phyloP scores from a whole-genome alignment of 208 protist genomes.

The Blechomonas ayalai region DNA sequence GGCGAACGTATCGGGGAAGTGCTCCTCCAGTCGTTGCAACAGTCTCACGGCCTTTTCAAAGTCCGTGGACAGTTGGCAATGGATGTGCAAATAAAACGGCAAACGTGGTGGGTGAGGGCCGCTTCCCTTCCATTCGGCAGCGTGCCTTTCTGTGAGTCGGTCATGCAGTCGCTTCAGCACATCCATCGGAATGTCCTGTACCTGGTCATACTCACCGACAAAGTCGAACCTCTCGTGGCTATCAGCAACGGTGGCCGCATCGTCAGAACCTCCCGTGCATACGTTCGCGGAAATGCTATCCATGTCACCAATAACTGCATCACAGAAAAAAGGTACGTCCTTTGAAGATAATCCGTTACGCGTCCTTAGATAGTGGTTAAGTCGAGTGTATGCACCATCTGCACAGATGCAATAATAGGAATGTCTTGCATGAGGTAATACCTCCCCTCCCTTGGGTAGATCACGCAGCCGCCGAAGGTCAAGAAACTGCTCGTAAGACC shows the following conservation, averaged over 20 bases:
- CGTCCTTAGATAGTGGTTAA: constrained; percentile 18
- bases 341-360: too few species aligned
- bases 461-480: constrained; percentile 3
- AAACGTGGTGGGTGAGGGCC: not conserved
- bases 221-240: constrained; percentile 3
- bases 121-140: not conserved
- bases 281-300: constrained; percentile 7
- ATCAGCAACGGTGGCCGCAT: not conserved
- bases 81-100: constrained; percentile 31
- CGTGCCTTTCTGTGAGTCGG: constrained; percentile 3
- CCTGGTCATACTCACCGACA: constrained; percentile 23
- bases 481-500: constrained; percentile 51
- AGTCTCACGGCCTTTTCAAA: constrained; percentile 60
- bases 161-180: constrained; percentile 24
- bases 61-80: constrained; percentile 79
- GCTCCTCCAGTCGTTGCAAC: constrained; percentile 21
- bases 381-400: constrained; percentile 46
- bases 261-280: not conserved
- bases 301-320: constrained; percentile 31
- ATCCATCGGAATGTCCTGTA: constrained; percentile 21
- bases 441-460: not conserved
- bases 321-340: constrained; percentile 12
- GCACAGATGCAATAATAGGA: constrained; percentile 63
- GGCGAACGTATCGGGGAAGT: constrained; percentile 10
- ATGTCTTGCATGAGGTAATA: not conserved